Percentiles rank a stretch among this genome's conserved stretches.
phyloP scores from a whole-genome alignment of 2,329 filamentous ascomycete species.

The Cercospora zeina region DNA sequence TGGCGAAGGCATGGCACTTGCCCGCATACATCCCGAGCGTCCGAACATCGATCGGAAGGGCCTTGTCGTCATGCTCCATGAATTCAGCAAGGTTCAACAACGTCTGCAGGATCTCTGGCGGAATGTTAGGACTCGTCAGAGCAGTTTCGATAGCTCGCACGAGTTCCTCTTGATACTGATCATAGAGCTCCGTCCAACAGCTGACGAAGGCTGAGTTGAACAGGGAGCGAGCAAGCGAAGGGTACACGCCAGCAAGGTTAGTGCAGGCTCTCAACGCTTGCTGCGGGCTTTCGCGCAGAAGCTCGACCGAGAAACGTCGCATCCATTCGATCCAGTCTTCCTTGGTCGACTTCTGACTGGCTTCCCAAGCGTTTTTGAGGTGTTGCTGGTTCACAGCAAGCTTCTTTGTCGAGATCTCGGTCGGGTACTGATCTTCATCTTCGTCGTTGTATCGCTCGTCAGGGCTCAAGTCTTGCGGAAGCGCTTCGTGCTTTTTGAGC shows the following conservation, averaged over 20 bases:
- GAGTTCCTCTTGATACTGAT: slow-evolving; percentile 94
- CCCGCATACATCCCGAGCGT: slow-evolving; percentile 92
- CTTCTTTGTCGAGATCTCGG: slow-evolving; percentile 88
- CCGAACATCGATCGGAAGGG: slow-evolving; percentile 93
- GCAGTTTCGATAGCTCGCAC: slow-evolving; percentile 95
- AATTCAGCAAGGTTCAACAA: slow-evolving; percentile 96
- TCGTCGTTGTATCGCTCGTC: slow-evolving; percentile 70
- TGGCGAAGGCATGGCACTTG: slow-evolving; percentile 96
- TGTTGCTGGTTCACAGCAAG: slow-evolving; percentile 97
- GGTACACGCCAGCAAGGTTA: slow-evolving; percentile 84
- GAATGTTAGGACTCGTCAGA: slow-evolving; percentile 91
- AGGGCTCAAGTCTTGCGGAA: slow-evolving; percentile 92
- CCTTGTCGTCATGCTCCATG: slow-evolving; percentile 99
- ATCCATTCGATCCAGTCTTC: slow-evolving; percentile 99
- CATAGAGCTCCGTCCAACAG: slow-evolving; percentile 97
- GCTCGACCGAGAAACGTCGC: slow-evolving; percentile 89
- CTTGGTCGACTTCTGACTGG: slow-evolving; percentile 91
- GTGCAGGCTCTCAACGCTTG: slow-evolving; percentile 93
- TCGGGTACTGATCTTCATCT: slow-evolving; percentile 75
- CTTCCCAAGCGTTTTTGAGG: slow-evolving; percentile 95
- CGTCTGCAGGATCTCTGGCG: slow-evolving; percentile 90
- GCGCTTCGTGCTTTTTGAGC: slow-evolving; percentile 85
- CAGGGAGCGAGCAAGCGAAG: slow-evolving; percentile 84
- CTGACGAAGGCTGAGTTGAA: slow-evolving; percentile 99
- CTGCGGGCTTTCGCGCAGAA: slow-evolving; percentile 92